Base-by-base conservation (phyloP, 2,329 filamentous ascomycete genomes). In the Ceratocystis harringtonii region DNA sequence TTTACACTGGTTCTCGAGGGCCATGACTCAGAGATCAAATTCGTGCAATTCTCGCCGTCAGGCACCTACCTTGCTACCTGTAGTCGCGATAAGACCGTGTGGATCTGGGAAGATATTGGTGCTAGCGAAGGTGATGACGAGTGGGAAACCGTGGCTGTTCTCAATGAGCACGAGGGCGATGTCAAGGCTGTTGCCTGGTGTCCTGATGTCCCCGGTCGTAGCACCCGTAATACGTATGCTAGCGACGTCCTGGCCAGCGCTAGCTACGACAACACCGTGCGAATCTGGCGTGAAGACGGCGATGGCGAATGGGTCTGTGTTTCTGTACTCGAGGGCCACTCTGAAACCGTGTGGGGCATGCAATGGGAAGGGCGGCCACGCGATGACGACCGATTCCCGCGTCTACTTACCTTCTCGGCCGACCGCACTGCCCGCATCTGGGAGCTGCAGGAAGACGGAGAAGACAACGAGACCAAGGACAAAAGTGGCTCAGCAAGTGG, bases 41-140 rank as follows among this genome's bases (percentile, higher is more conserved):
- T 82, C 36, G 84, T 92, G 68, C 80, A 83, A 1, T 95, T 91
- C 77, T 85, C 82, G 19, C 85, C 89, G 0, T 84, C 83, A 0
- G 89, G 89, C 0, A 84, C 87, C 68, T 86, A 90, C 71, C 81
- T 99, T 3, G 94, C 94, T 5, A 96, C 92, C 0, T 96, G 92
- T 75, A 89, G 85, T 64, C 83, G 94, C 61, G 94, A 99, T 74
- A 97, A 97, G 78, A 88, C 84, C 17, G 90, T 97, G 19, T 99
- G 94, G 94, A 90, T 99, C 71, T 99, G 94, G 94, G 94, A 99
- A 76, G 94, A 97, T 74, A 83, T 96, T 64, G 83, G 83, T 48
- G 76, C 77, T 7, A 77, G 78, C 65, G 87, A 89, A 70, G 88
- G 87, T 17, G 92, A 95, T 65, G 92, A 96, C 74, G 94, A 97